These are phyloP conservation scores for Leishmania major DNA, from an alignment of 208 protist genomes.

Conservation along the genomic window DNA sequence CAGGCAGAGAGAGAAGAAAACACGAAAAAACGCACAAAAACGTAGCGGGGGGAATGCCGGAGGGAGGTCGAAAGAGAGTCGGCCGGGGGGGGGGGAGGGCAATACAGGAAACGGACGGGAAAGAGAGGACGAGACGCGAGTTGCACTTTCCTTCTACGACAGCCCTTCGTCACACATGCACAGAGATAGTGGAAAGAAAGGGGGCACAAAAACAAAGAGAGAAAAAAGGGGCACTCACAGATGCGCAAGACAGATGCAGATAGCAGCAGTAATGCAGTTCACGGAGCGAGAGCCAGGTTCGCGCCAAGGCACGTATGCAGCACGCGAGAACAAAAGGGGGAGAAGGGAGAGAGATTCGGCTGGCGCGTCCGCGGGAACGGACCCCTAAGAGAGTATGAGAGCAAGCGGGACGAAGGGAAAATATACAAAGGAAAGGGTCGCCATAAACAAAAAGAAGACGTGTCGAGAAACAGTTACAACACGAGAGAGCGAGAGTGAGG, in stretches of 20 bases:
- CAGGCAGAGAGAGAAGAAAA: background rate
- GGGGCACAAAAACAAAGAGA: background rate
- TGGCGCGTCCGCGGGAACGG: background rate
- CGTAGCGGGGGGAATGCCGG: background rate
- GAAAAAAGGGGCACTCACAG: background rate
- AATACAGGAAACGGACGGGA: constrained; percentile 4
- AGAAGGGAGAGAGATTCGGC: background rate
- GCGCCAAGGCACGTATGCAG: background rate
- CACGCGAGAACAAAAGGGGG: background rate
- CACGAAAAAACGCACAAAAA: background rate
- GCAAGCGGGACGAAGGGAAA: background rate
- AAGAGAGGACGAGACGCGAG: background rate
- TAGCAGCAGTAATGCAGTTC: background rate
- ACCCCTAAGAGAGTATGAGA: background rate
- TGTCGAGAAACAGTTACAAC: background rate
- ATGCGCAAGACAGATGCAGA: background rate
- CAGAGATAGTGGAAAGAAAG: background rate
- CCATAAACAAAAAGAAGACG: background rate
- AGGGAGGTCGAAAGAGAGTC: background rate
- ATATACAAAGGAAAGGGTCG: background rate
- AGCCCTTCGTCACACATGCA: background rate
- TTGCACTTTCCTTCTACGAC: background rate
- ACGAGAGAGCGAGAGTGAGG: background rate
- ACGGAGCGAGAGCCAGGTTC: background rate
- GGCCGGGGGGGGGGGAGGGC: background rate